Percentiles rank a stretch among this genome's conserved stretches.
phyloP scores from a whole-genome alignment of 2,329 filamentous ascomycete genomes.

The Incumbomyces delicatus region DNA sequence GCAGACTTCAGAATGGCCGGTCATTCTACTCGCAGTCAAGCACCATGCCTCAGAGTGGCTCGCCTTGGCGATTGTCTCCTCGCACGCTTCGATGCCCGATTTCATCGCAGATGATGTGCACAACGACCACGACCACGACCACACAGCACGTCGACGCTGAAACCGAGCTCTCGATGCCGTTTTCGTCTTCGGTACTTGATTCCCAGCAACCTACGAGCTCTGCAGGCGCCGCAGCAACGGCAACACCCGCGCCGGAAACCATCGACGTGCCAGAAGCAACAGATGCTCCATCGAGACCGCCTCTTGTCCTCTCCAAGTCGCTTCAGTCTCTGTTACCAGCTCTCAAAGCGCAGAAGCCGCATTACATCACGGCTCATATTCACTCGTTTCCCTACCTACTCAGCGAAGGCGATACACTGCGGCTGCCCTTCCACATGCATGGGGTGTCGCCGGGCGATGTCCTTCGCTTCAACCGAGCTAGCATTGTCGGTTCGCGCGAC shows the following conservation, averaged over 20 bases:
- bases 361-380: conserved; percentile 40
- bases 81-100: too few relatives aligned
- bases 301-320: conserved; percentile 33
- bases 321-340: conserved; percentile 34
- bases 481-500: conserved; percentile 72
- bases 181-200: too few relatives aligned
- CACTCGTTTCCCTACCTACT: conserved; percentile 42
- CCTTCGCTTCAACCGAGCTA: conserved; percentile 77
- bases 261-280: conserved; percentile 10
- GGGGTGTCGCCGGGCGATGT: conserved; percentile 71
- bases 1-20: too few relatives aligned
- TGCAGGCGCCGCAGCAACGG: too few relatives aligned
- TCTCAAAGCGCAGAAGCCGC: conserved; percentile 34
- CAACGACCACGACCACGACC: conserved; percentile 12
- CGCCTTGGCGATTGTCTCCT: too few relatives aligned
- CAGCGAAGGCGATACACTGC: conserved; percentile 58
- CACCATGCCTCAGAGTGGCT: too few relatives aligned
- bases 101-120: background rate
- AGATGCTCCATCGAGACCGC: conserved; percentile 21
- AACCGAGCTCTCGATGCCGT: too few relatives aligned
- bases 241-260: too few relatives aligned
- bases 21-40: too few relatives aligned
- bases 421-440: conserved; percentile 70
- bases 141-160: conserved; percentile 1
- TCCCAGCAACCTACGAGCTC: too few relatives aligned